Evolutionary conservation across 805 yeast genomes (phyloP).

Genomic region (Ogataea henricii): DNA sequence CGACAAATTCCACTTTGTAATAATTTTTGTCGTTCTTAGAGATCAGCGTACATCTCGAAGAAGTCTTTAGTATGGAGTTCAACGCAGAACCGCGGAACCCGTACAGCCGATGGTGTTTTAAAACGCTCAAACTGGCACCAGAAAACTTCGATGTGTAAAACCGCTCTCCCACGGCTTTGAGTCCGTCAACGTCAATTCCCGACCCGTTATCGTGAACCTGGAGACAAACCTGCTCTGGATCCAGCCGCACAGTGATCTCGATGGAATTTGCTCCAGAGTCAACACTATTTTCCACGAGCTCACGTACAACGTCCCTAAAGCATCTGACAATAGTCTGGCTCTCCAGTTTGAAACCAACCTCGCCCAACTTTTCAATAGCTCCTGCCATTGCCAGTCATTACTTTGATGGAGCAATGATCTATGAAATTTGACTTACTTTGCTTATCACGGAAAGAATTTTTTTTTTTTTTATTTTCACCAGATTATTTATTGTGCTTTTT

Average conservation of each 20-base stretch:
- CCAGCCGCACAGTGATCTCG: constrained; percentile 23
- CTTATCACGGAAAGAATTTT: neutral
- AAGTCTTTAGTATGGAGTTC: constrained; percentile 49
- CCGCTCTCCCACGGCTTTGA: constrained; percentile 47
- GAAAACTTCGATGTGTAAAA: constrained; percentile 59
- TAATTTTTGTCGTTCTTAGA: constrained; percentile 43
- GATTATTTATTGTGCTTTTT: too few species aligned
- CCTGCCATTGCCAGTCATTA: neutral
- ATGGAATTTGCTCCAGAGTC: constrained; percentile 53
- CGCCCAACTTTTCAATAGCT: constrained; percentile 5
- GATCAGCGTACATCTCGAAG: constrained; percentile 45
- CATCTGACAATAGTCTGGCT: constrained; percentile 39
- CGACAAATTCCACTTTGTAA: constrained; percentile 28
- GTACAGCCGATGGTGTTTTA: constrained; percentile 43
- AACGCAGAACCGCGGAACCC: constrained; percentile 81
- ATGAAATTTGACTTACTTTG: neutral
- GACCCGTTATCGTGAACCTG: constrained; percentile 68
- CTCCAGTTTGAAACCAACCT: constrained; percentile 9
- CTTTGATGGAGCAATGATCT: neutral
- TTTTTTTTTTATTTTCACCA: too few species aligned
- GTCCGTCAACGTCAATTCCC: constrained; percentile 58
- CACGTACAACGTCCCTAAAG: constrained; percentile 46
- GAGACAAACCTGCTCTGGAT: constrained; percentile 34
- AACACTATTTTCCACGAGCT: constrained; percentile 54
- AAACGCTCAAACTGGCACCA: constrained; percentile 27